A percentile compares a stretch with the other conserved stretches of the same genome.
Evolutionary conservation across 805 yeast species (phyloP).

Genomic region (Henningerozyma blattae): DNA sequence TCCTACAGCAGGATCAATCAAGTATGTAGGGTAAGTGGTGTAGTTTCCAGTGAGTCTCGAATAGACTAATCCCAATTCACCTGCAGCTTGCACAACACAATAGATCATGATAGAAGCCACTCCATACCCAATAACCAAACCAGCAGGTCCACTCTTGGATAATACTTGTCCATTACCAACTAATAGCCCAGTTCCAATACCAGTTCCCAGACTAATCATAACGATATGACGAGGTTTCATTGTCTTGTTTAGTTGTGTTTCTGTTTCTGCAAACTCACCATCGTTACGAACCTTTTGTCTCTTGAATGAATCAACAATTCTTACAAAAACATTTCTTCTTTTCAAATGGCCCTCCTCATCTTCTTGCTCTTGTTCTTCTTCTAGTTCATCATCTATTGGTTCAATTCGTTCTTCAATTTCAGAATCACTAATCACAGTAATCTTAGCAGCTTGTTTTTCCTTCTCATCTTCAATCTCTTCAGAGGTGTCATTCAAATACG

Average conservation of each 20-base stretch:
- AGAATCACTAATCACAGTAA: no score
- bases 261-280: background rate
- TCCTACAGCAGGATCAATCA: constrained; percentile 48
- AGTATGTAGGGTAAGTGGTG: constrained; percentile 39
- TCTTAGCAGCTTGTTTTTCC: no score
- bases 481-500: no score
- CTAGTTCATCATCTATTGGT: no score
- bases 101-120: constrained; percentile 45
- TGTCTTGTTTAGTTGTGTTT: constrained; percentile 3
- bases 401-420: no score
- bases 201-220: constrained; percentile 59
- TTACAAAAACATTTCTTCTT: no score
- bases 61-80: constrained; percentile 51
- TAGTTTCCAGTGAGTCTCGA: constrained; percentile 48
- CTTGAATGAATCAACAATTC: constrained; percentile 1
- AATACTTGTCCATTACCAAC: constrained; percentile 42
- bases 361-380: no score
- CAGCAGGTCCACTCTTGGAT: constrained; percentile 32
- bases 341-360: no score
- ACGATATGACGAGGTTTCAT: constrained; percentile 11
- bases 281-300: constrained; percentile 1
- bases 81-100: constrained; percentile 43
- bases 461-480: no score
- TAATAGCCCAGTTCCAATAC: constrained; percentile 64
- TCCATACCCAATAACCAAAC: constrained; percentile 40